A percentile compares a stretch with the other conserved stretches of the same genome.
Conservation (phyloP, 805 yeast genomes). For the Spathaspora arborariae region DNA sequence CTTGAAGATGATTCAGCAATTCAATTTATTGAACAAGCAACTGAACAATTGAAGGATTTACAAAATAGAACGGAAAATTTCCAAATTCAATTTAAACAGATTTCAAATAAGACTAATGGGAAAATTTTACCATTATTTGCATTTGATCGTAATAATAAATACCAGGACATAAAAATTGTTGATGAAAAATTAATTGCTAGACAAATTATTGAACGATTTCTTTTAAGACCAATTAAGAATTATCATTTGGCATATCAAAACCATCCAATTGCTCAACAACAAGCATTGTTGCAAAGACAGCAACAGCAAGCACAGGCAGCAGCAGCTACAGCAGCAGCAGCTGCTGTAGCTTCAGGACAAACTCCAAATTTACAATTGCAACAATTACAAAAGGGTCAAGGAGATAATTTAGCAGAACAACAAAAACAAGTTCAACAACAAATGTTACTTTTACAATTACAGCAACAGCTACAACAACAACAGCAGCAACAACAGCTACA, state of each 20-base stretch:
- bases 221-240: conserved; percentile 40
- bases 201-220: conserved; percentile 37
- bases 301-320: conserved; percentile 28
- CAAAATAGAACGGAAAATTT: conserved; percentile 28
- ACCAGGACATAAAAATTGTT: conserved; percentile 29
- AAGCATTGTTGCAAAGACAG: conserved; percentile 27
- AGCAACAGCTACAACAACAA: conserved; percentile 28
- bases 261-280: conserved; percentile 37
- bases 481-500: conserved; percentile 26
- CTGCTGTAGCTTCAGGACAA: conserved; percentile 17
- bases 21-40: conserved; percentile 45
- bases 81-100: conserved; percentile 29
- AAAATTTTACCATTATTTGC: conserved; percentile 46
- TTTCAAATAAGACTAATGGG: conserved; percentile 7
- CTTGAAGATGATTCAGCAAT: conserved; percentile 47
- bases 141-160: conserved; percentile 30
- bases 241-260: conserved; percentile 44
- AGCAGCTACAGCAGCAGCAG: conserved; percentile 22
- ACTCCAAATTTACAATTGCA: conserved; percentile 17
- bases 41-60: conserved; percentile 37
- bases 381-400: conserved; percentile 17
- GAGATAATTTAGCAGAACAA: conserved; percentile 7
- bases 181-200: conserved; percentile 35
- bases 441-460: conserved; percentile 32
- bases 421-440: conserved; percentile 18